phyloP scores from a whole-genome alignment of 768 basidiomycete genomes.

The Hebeloma cylindrosporum region DNA sequence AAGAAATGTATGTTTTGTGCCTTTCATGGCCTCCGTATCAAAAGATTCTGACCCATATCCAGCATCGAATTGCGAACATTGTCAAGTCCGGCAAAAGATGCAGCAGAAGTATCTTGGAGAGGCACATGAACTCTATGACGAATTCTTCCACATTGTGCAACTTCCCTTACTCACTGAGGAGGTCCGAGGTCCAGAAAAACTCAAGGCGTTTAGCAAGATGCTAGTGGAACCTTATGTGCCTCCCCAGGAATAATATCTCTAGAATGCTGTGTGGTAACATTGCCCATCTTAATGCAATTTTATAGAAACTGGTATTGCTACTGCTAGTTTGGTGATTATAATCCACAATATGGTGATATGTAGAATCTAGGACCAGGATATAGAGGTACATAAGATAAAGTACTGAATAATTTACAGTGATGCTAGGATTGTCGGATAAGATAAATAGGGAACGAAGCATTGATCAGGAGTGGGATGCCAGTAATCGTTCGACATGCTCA shows the following conservation, averaged over 20 bases:
- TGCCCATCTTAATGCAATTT: too few relatives aligned
- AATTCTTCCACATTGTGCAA: constrained; percentile 96
- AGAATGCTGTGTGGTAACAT: too few relatives aligned
- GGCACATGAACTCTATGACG: constrained; percentile 96
- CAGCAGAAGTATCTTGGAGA: constrained; percentile 97
- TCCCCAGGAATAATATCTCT: constrained; percentile 42
- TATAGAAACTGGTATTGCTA: too few relatives aligned
- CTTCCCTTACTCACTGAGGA: constrained; percentile 95
- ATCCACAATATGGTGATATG: too few relatives aligned
- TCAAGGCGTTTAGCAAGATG: constrained; percentile 92
- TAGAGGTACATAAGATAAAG: constrained; percentile 6
- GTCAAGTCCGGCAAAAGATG: constrained; percentile 92
- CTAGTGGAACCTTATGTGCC: constrained; percentile 79
- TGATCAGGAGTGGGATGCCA: not conserved
- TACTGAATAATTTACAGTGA: constrained; percentile 12
- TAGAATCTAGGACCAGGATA: too few relatives aligned
- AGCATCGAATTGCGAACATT: constrained; percentile 96
- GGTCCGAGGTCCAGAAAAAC: constrained; percentile 91
- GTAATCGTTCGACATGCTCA: constrained; percentile 35
- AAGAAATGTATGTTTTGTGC: constrained; percentile 69
- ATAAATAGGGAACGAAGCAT: not conserved
- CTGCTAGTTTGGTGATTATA: too few relatives aligned
- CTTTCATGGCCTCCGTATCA: constrained; percentile 1
- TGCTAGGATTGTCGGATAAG: too few relatives aligned
- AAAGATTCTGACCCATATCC: constrained; percentile 11